These are phyloP conservation scores for Phanerochaete sordida DNA, from an alignment of 768 basidiomycete genomes.

Conservation along the genomic window DNA sequence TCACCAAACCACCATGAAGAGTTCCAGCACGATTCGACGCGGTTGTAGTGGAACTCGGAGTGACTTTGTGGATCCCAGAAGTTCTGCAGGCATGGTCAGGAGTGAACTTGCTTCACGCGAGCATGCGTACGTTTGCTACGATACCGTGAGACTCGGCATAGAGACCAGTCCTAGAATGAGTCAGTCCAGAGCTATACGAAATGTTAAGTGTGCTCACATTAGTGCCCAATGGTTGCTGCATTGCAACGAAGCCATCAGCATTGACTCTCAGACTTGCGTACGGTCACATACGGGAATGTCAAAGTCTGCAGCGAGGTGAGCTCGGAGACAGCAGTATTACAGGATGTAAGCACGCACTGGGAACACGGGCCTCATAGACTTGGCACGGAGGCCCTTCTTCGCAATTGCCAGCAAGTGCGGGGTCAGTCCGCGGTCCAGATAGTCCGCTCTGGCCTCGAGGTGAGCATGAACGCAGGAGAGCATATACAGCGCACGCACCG, in stretches of 20 bases:
- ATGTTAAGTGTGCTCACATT: conserved; percentile 47
- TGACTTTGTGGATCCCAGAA: conserved; percentile 77
- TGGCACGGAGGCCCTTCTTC: conserved; percentile 80
- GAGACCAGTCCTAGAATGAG: conserved; percentile 69
- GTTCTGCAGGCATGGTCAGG: conserved; percentile 44
- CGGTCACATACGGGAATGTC: conserved; percentile 77
- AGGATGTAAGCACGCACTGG: conserved; percentile 49
- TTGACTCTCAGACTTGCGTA: background rate
- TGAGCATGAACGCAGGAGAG: background rate
- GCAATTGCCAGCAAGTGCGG: conserved; percentile 81
- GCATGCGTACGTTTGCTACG: conserved; percentile 67
- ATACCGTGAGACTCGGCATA: conserved; percentile 91
- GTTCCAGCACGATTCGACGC: conserved; percentile 56
- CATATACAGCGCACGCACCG: conserved; percentile 40
- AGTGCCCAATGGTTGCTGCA: conserved; percentile 85
- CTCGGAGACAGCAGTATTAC: background rate
- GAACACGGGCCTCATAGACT: conserved; percentile 84
- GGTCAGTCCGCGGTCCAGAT: conserved; percentile 81
- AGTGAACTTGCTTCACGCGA: background rate
- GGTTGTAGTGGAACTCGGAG: conserved; percentile 71
- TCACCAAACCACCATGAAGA: conserved; percentile 87
- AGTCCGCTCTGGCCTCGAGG: conserved; percentile 60
- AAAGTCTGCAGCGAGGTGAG: conserved; percentile 50
- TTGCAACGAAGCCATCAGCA: background rate
- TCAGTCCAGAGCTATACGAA: background rate